Evolutionary conservation across 1,139 yeast species (phyloP).

Genomic region (Pichia sp.): DNA sequence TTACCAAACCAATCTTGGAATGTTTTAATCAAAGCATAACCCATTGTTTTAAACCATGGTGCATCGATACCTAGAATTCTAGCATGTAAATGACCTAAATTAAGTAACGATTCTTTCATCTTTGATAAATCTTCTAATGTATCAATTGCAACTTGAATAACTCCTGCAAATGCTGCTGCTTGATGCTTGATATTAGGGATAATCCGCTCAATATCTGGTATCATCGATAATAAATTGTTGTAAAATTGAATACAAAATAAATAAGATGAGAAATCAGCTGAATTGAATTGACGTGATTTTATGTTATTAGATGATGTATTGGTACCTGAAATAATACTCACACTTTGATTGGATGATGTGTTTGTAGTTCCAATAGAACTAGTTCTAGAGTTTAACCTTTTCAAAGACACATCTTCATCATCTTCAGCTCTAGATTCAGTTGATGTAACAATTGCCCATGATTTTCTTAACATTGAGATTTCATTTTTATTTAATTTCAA

Average conservation of each 20-base stretch:
- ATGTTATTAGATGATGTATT: not conserved
- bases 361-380: constrained; percentile 3
- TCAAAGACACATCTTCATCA: not conserved
- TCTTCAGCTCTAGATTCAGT: constrained; percentile 11
- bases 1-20: constrained; percentile 53
- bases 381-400: constrained; percentile 3
- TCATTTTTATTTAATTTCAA: constrained; percentile 31
- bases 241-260: constrained; percentile 34
- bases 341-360: not conserved
- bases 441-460: constrained; percentile 32
- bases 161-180: constrained; percentile 76
- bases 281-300: constrained; percentile 8
- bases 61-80: constrained; percentile 71
- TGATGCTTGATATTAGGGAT: constrained; percentile 33
- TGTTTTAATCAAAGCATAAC: constrained; percentile 67
- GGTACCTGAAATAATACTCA: not conserved
- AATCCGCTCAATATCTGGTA: constrained; percentile 28
- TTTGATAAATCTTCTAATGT: constrained; percentile 31
- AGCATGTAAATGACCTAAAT: constrained; percentile 68
- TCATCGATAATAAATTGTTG: constrained; percentile 28
- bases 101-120: constrained; percentile 54
- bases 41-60: constrained; percentile 68
- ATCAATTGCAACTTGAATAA: constrained; percentile 30
- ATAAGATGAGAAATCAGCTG: constrained; percentile 28
- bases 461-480: constrained; percentile 31